A percentile compares a stretch with the other conserved stretches of the same genome.
phyloP scores from a whole-genome alignment of 2,329 filamentous ascomycete genomes.

The Hypoxylon sp. region DNA sequence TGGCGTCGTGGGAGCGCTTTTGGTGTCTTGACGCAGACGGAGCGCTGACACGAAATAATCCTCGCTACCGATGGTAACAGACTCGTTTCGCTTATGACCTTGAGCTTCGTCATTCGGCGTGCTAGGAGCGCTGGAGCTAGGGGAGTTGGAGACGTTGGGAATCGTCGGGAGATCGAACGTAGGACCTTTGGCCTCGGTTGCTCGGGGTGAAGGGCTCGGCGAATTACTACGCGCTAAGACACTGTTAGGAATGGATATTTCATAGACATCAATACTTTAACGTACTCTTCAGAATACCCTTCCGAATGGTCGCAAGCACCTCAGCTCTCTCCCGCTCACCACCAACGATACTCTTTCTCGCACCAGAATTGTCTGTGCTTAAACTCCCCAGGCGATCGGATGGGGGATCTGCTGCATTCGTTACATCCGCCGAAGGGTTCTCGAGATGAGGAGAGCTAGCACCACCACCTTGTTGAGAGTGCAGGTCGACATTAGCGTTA shows the following conservation, averaged over 20 bases:
- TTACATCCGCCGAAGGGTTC: constrained; percentile 81
- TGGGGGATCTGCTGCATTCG: constrained; percentile 58
- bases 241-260: constrained; percentile 28
- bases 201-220: constrained; percentile 75
- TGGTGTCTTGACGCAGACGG: constrained; percentile 79
- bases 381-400: constrained; percentile 68
- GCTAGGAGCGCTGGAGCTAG: constrained; percentile 86
- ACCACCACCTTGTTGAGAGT: constrained; percentile 76
- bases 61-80: constrained; percentile 81
- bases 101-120: constrained; percentile 85
- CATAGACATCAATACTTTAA: constrained; percentile 29
- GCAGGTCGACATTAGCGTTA: constrained; percentile 79
- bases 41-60: constrained; percentile 90
- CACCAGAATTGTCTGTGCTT: constrained; percentile 70
- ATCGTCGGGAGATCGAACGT: constrained; percentile 72
- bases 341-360: constrained; percentile 90
- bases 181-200: constrained; percentile 66
- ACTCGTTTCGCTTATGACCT: constrained; percentile 75
- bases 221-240: constrained; percentile 73
- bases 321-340: constrained; percentile 92
- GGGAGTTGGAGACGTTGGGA: constrained; percentile 78
- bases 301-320: constrained; percentile 90
- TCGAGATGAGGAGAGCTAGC: constrained; percentile 89
- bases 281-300: constrained; percentile 94
- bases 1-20: constrained; percentile 85